Evolutionary conservation across 2,329 filamentous ascomycete species (phyloP).

Genomic region (Cordyceps farinosa): DNA sequence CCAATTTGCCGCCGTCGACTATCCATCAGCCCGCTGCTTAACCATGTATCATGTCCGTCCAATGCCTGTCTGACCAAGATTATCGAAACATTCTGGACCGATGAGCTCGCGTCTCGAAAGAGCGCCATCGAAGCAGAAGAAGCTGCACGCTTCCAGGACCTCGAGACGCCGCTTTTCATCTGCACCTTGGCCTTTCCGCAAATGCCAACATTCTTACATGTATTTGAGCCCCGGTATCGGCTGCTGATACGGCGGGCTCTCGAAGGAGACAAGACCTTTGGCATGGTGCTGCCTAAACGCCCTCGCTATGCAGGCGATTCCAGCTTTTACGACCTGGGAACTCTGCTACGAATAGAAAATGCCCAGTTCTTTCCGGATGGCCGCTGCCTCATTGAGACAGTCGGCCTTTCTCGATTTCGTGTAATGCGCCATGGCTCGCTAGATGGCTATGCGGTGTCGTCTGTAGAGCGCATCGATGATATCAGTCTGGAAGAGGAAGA

Average conservation of each 20-base stretch:
- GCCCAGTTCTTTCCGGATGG: constrained; percentile 74
- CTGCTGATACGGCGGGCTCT: constrained; percentile 82
- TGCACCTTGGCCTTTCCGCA: constrained; percentile 77
- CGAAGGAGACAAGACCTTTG: constrained; percentile 72
- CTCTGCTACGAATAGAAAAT: constrained; percentile 70
- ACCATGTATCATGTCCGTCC: constrained; percentile 40
- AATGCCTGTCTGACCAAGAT: constrained; percentile 64
- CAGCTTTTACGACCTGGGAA: constrained; percentile 70
- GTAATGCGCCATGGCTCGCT: constrained; percentile 60
- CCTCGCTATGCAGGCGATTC: constrained; percentile 31
- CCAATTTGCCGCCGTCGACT: constrained; percentile 73
- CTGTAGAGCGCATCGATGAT: constrained; percentile 74
- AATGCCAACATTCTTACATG: constrained; percentile 81
- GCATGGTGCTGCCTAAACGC: constrained; percentile 75
- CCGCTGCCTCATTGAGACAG: constrained; percentile 74
- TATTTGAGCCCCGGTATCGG: constrained; percentile 90
- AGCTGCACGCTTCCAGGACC: constrained; percentile 50
- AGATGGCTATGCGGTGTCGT: constrained; percentile 77
- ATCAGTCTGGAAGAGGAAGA: constrained; percentile 80
- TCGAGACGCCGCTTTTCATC: constrained; percentile 70
- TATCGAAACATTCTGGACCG: constrained; percentile 65
- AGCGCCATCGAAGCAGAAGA: constrained; percentile 56
- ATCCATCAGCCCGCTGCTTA: constrained; percentile 43
- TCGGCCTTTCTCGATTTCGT: constrained; percentile 72
- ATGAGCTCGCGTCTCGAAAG: constrained; percentile 57